Evolutionary conservation across 495 filamentous ascomycete genomes (phyloP), one percentile per base, ranked within the genome.

Genomic region (Penicillium paradoxum): DNA sequence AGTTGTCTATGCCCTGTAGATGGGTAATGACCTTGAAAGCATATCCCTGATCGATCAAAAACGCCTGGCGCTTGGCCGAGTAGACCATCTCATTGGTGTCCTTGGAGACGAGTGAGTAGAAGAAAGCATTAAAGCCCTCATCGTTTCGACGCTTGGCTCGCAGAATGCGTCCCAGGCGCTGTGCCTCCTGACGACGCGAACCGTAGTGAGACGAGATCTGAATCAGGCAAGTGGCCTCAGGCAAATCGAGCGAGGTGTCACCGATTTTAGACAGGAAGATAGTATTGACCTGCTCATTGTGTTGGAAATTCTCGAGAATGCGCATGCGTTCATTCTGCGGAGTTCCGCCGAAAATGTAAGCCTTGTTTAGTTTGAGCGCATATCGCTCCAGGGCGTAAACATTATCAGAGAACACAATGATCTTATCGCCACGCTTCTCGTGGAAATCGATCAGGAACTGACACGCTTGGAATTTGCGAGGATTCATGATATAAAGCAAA

Each of bases 11-110:
- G 22, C 92, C 92, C 59, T 90, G 84, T 6, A 99, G 79, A 63
- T 96, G 90, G 1, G 93, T 97, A 68, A 99, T 99, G 52, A 99
- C 93, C 69, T 97, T 97, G 79, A 97, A 97, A 17, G 93, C 93
- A 69, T 99, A 99, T 32, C 93, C 93, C 68, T 99, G 93, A 59
- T 99, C 93, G 43, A 99, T 91, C 3, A 99, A 79, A 79, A 99
- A 99, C 22, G 93, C 95, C 66, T 99, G 93, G 18, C 93, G 84
- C 72, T 97, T 97, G 34, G 89, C 88, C 6, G 93, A 97, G 74
- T 96, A 99, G 68, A 86, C 92, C 95, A 99, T 97, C 72, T 99
- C 93, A 46, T 89, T 82, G 2, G 93, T 99, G 68, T 97, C 93
- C 68, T 97, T 97, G 9, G 88, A 93, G 27, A 99, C 93, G 4